Conservation (phyloP, 306 rosid species). For the Medicago ruthenica region DNA sequence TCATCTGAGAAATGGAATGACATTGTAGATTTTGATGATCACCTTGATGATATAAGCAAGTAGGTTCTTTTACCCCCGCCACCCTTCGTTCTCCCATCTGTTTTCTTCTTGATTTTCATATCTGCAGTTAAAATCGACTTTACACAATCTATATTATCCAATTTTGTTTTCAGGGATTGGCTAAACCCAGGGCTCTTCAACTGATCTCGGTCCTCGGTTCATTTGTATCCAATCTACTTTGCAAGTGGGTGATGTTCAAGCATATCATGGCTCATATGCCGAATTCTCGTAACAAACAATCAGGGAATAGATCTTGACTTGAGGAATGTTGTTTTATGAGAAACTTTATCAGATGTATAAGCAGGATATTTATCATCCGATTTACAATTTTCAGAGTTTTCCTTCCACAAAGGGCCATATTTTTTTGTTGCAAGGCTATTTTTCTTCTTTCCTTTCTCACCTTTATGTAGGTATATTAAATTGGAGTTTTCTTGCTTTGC, state of each 20-base stretch:
- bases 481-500: slow-evolving; percentile 35
- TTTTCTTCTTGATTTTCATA: slow-evolving; percentile 13
- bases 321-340: slow-evolving; percentile 1
- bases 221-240: slow-evolving; percentile 26
- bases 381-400: slow-evolving; percentile 11
- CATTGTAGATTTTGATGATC: slow-evolving; percentile 90
- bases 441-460: not conserved
- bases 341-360: slow-evolving; percentile 31
- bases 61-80: slow-evolving; percentile 41
- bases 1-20: slow-evolving; percentile 78
- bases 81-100: not conserved
- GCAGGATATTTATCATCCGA: slow-evolving; percentile 36
- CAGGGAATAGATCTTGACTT: slow-evolving; percentile 39
- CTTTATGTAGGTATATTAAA: slow-evolving; percentile 36
- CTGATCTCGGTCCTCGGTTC: slow-evolving; percentile 46
- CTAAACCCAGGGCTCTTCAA: slow-evolving; percentile 89
- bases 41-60: slow-evolving; percentile 97
- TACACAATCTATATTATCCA: slow-evolving; percentile 16
- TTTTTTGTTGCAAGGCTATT: slow-evolving; percentile 32
- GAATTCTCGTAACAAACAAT: slow-evolving; percentile 41
- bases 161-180: slow-evolving; percentile 76
- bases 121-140: slow-evolving; percentile 22
- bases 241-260: slow-evolving; percentile 38
- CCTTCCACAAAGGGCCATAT: slow-evolving; percentile 7
- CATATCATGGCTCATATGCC: slow-evolving; percentile 34